Percentiles rank a stretch among this genome's conserved stretches.
Evolutionary conservation across 352 stramenopile genomes (phyloP).

Genomic region (Phytophthora nicotianae): DNA sequence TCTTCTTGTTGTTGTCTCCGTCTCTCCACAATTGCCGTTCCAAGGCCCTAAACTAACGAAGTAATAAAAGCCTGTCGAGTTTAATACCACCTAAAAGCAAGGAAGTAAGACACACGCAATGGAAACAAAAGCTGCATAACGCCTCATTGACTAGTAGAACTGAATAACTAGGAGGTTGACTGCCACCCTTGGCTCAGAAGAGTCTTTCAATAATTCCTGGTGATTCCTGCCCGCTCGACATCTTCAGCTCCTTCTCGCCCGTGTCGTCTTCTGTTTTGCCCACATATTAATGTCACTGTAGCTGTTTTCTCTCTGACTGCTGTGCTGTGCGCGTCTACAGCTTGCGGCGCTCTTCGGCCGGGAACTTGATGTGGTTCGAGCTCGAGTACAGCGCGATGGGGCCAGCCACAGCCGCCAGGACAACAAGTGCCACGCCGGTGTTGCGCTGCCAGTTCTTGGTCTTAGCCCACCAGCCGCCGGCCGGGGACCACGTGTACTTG

Average conservation of each 20-base stretch:
- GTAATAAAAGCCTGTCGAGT: slow-evolving; percentile 31
- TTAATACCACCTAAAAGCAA: slow-evolving; percentile 1
- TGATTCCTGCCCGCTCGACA: neutral
- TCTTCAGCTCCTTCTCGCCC: slow-evolving; percentile 3
- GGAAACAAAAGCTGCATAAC: slow-evolving; percentile 12
- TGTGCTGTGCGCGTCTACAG: slow-evolving; percentile 23
- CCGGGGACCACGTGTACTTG: slow-evolving; percentile 88
- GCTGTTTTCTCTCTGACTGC: neutral
- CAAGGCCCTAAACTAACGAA: slow-evolving; percentile 34
- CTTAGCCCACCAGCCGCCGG: slow-evolving; percentile 86
- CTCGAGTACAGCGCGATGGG: slow-evolving; percentile 71
- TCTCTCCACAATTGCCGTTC: slow-evolving; percentile 14
- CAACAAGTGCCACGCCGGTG: slow-evolving; percentile 61
- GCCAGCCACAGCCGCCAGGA: slow-evolving; percentile 50
- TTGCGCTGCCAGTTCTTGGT: slow-evolving; percentile 86
- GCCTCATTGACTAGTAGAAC: slow-evolving; percentile 4
- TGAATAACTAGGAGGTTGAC: neutral
- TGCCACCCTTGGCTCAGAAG: neutral
- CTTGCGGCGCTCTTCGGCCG: slow-evolving; percentile 70
- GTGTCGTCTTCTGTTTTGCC: slow-evolving; percentile 8
- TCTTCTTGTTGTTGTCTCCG: slow-evolving; percentile 15
- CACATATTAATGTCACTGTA: slow-evolving; percentile 31
- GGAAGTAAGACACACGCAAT: neutral
- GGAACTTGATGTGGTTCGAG: slow-evolving; percentile 74
- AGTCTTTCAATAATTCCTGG: neutral